Percentiles rank a stretch among this genome's conserved stretches.
Conservation (phyloP, 2,329 filamentous ascomycete species). For the Fusarium sp. region DNA sequence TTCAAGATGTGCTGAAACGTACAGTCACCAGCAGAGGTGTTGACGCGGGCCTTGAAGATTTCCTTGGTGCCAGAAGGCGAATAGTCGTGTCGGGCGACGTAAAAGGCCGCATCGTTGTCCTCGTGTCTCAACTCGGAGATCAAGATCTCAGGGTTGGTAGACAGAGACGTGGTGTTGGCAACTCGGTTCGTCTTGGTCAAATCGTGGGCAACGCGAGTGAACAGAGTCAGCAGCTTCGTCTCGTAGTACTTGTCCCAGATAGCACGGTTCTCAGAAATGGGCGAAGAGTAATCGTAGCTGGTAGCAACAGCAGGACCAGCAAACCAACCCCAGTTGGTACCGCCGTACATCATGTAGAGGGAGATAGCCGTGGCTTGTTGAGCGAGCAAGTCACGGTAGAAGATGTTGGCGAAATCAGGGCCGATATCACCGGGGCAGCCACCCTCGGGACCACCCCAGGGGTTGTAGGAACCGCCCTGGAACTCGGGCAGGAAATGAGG, state of each 20-base stretch:
- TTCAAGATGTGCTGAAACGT: rapidly evolving
- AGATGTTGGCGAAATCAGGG: constrained; percentile 69
- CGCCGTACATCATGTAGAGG: constrained; percentile 72
- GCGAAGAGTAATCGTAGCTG: constrained; percentile 71
- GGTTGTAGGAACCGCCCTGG: constrained; percentile 58
- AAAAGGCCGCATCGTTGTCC: constrained; percentile 65
- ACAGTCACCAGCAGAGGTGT: constrained; percentile 61
- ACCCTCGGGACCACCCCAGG: constrained; percentile 68
- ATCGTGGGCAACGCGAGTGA: constrained; percentile 66
- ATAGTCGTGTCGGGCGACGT: constrained; percentile 64
- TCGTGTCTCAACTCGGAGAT: constrained; percentile 67
- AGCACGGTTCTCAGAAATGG: constrained; percentile 65
- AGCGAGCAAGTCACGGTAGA: constrained; percentile 69
- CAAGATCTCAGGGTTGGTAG: constrained; percentile 61
- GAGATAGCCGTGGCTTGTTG: constrained; percentile 67
- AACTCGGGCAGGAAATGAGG: constrained; percentile 44
- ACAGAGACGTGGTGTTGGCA: constrained; percentile 42
- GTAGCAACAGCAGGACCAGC: constrained; percentile 66
- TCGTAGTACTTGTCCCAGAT: constrained; percentile 70
- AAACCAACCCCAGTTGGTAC: constrained; percentile 70
- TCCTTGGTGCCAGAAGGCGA: constrained; percentile 62
- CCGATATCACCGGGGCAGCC: constrained; percentile 64
- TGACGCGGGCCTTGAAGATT: constrained; percentile 63
- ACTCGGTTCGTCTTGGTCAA: constrained; percentile 63
- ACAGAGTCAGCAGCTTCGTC: constrained; percentile 68